These are phyloP conservation scores for Rhizopus sp. DNA, from an alignment of 371 early-diverging fungal species.

Conservation along the genomic window DNA sequence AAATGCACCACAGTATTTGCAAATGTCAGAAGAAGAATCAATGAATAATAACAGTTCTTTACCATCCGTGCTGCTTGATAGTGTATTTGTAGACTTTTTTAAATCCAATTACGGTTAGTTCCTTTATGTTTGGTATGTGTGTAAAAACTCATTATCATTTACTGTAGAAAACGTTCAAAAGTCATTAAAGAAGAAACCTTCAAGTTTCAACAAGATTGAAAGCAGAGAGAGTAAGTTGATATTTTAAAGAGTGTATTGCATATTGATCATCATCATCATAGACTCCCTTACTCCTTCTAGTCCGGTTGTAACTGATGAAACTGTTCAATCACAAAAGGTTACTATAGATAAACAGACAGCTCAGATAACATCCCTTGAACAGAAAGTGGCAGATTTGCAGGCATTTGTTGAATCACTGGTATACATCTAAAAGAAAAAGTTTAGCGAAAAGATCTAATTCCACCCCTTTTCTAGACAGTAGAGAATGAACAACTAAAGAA, in stretches of 20 bases:
- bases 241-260: background rate
- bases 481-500: constrained; percentile 1
- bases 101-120: constrained; percentile 72
- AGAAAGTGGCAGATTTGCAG: constrained; percentile 32
- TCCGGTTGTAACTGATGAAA: constrained; percentile 26
- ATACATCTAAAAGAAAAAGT: constrained; percentile 8
- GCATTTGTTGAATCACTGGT: constrained; percentile 26
- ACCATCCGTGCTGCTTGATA: constrained; percentile 73
- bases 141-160: background rate
- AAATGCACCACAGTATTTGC: constrained; percentile 63
- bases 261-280: background rate
- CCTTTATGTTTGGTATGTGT: background rate
- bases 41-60: constrained; percentile 48
- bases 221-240: constrained; percentile 18
- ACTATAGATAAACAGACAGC: constrained; percentile 48
- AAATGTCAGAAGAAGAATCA: constrained; percentile 54
- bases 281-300: constrained; percentile 21
- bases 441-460: background rate
- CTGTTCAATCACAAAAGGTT: constrained; percentile 48
- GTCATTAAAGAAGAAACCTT: constrained; percentile 43
- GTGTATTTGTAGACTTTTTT: constrained; percentile 81
- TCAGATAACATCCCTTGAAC: constrained; percentile 35
- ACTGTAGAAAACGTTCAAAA: constrained; percentile 37
- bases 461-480: background rate
- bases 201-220: constrained; percentile 26